Percentiles rank a stretch among this genome's conserved stretches.
phyloP scores from a whole-genome alignment of 2,329 filamentous ascomycete species.

The Cordyceps tenuipes region DNA sequence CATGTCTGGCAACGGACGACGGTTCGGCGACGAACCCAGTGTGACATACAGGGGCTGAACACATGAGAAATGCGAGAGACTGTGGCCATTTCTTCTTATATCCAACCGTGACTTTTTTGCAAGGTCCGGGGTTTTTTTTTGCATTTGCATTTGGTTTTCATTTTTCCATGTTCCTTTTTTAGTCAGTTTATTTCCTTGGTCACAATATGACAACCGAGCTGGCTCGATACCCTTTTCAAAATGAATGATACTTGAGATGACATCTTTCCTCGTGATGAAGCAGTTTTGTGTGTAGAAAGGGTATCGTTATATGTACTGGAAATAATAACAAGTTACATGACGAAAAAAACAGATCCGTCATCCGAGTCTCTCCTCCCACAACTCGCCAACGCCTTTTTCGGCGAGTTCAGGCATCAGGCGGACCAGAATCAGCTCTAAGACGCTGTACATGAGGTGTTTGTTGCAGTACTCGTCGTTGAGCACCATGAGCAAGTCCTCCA shows the following conservation, averaged over 20 bases:
- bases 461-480: conserved; percentile 84
- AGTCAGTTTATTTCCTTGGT: conserved; percentile 6
- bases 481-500: conserved; percentile 61
- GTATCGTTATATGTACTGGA: conserved; percentile 1
- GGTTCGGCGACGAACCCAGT: conserved; percentile 19
- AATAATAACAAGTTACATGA: background rate
- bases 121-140: too few relatives aligned
- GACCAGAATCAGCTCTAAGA: conserved; percentile 75
- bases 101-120: conserved; percentile 2
- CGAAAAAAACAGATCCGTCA: conserved; percentile 7
- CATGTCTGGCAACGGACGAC: conserved; percentile 25
- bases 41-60: background rate
- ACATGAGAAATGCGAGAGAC: background rate
- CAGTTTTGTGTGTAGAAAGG: background rate
- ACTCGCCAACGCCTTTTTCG: conserved; percentile 60
- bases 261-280: background rate
- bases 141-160: conserved; percentile 10
- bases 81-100: conserved; percentile 9
- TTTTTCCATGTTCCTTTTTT: background rate
- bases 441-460: conserved; percentile 77
- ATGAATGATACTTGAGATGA: background rate
- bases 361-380: conserved; percentile 64
- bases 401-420: conserved; percentile 76
- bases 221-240: background rate
- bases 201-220: conserved; percentile 5